Percentiles rank a stretch among this genome's conserved stretches.
phyloP scores from a whole-genome alignment of 192 early-diverging fungal species.

The Endogone sp. region DNA sequence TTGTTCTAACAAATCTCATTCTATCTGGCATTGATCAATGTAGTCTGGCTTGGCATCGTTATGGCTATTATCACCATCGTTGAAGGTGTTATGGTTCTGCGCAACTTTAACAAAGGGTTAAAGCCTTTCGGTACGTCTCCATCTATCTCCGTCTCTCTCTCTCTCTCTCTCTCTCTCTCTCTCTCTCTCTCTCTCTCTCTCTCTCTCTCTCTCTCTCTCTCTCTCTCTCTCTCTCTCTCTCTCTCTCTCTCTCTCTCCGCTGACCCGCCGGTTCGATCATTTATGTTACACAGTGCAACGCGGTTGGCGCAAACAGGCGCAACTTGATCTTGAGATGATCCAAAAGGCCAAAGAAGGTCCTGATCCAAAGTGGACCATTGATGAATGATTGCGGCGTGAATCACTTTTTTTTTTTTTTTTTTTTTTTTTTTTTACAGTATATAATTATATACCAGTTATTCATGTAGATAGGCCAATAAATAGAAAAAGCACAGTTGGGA shows the following conservation, averaged over 20 bases:
- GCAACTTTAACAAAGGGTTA: conserved; percentile 26
- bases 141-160: neutral
- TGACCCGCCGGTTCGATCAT: no score
- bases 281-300: neutral
- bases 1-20: neutral
- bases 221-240: neutral
- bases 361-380: neutral
- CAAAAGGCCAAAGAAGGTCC: neutral
- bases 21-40: neutral
- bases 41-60: conserved; percentile 13
- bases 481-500: no score
- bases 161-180: neutral
- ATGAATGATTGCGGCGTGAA: neutral
- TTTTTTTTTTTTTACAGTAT: no score
- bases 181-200: neutral
- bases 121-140: conserved; percentile 21
- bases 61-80: conserved; percentile 19
- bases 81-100: conserved; percentile 17
- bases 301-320: neutral
- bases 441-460: no score
- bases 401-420: no score
- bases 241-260: neutral
- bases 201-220: neutral
- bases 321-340: neutral
- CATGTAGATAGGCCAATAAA: no score